Percentiles rank a stretch among this genome's conserved stretches.
Conservation (phyloP, 1,284 basidiomycete species). For the Athelia psychrophila region DNA sequence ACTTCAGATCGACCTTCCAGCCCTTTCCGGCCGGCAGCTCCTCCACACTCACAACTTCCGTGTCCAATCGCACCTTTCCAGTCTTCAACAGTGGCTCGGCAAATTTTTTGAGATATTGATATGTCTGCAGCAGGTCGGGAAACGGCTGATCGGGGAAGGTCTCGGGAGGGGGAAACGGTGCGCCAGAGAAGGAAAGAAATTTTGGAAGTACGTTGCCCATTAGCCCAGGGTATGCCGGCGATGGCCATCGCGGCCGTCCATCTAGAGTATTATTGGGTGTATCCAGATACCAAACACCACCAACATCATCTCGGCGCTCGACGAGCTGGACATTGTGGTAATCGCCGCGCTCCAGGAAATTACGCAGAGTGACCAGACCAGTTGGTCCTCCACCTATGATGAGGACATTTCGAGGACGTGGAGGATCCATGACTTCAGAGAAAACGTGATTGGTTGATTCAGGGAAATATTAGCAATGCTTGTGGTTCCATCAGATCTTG, state of each 20-base stretch:
- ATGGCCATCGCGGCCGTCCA: slow-evolving; percentile 33
- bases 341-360: slow-evolving; percentile 32
- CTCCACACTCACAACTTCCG: slow-evolving; percentile 35
- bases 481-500: no score
- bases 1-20: slow-evolving; percentile 37
- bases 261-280: neutral
- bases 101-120: slow-evolving; percentile 36
- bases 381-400: slow-evolving; percentile 43
- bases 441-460: no score
- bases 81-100: slow-evolving; percentile 29
- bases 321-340: slow-evolving; percentile 39
- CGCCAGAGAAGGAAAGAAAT: slow-evolving; percentile 39
- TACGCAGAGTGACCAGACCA: slow-evolving; percentile 42
- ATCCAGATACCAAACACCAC: slow-evolving; percentile 40
- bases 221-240: slow-evolving; percentile 42
- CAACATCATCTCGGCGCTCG: slow-evolving; percentile 41
- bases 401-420: slow-evolving; percentile 23
- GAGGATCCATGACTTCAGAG: neutral
- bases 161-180: slow-evolving; percentile 29
- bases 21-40: slow-evolving; percentile 28
- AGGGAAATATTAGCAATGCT: no score
- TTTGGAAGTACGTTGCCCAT: slow-evolving; percentile 49
- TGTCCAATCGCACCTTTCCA: slow-evolving; percentile 35
- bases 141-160: slow-evolving; percentile 35
- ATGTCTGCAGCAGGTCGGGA: slow-evolving; percentile 39